Evolutionary conservation across 441 rosid genomes (phyloP).

Genomic region (Adansonia madagascariensis): DNA sequence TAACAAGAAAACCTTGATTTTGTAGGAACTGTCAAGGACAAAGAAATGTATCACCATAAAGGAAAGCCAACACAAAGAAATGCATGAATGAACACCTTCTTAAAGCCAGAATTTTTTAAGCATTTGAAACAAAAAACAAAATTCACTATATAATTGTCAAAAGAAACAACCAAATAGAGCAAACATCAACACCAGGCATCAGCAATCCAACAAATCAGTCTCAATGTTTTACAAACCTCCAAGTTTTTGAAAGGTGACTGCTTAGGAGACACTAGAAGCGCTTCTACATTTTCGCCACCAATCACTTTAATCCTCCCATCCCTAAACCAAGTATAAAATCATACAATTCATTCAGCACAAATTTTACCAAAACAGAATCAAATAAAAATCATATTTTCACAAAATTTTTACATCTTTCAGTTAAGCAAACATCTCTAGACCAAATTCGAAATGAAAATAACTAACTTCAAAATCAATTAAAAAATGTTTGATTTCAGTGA

Average conservation of each 20-base stretch:
- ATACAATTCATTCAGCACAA: neutral
- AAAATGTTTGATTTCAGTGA: neutral
- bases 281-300: slow-evolving; percentile 67
- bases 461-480: neutral
- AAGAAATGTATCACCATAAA: neutral
- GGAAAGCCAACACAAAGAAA: slow-evolving; percentile 12
- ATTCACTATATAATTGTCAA: neutral
- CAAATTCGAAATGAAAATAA: neutral
- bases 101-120: neutral
- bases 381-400: neutral
- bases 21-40: slow-evolving; percentile 52
- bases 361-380: neutral
- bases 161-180: neutral
- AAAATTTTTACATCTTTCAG: neutral
- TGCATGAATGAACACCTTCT: neutral
- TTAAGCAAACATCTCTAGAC: neutral
- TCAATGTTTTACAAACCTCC: slow-evolving; percentile 47
- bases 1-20: slow-evolving; percentile 66
- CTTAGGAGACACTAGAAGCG: slow-evolving; percentile 61
- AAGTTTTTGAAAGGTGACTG: slow-evolving; percentile 58
- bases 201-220: neutral
- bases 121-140: neutral
- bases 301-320: slow-evolving; percentile 77
- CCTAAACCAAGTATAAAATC: slow-evolving; percentile 37
- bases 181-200: neutral